Conservation (phyloP, 2,329 filamentous ascomycete species). For the Teratosphaeria nubilosa region DNA sequence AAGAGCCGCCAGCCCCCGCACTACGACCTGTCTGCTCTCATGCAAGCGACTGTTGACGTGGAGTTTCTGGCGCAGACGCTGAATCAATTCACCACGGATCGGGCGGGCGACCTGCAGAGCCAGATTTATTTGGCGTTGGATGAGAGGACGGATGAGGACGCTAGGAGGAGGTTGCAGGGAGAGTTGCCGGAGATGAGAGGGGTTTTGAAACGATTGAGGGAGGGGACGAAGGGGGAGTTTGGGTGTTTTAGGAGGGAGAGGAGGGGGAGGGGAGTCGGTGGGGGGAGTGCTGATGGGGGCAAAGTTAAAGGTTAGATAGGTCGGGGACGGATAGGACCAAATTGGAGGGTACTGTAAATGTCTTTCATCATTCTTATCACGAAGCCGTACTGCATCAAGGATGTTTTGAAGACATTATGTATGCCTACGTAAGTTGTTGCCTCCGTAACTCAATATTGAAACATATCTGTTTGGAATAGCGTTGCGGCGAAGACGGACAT, state of each 20-base stretch:
- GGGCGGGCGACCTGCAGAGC: conserved; percentile 69
- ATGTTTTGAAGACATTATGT: too few relatives aligned
- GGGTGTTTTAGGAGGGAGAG: conserved; percentile 23
- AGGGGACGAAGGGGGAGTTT: conserved; percentile 76
- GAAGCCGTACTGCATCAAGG: too few relatives aligned
- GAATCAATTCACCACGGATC: conserved; percentile 76
- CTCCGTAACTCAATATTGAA: too few relatives aligned
- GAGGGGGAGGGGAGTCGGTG: neutral
- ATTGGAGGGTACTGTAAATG: too few relatives aligned
- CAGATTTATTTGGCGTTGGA: conserved; percentile 90
- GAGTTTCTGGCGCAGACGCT: conserved; percentile 95
- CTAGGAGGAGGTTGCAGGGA: conserved; percentile 66
- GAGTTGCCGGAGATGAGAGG: conserved; percentile 85
- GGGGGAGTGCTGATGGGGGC: neutral
- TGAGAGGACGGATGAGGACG: conserved; percentile 76
- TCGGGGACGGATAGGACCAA: neutral
- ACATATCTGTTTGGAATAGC: neutral
- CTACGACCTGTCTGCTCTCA: conserved; percentile 72
- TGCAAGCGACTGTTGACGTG: conserved; percentile 95
- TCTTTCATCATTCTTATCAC: too few relatives aligned
- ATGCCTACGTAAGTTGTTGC: too few relatives aligned
- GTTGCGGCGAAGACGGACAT: neutral
- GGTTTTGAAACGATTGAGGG: conserved; percentile 72
- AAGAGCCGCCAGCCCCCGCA: conserved; percentile 37
- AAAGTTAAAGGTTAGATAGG: neutral